Percentiles rank a stretch among this genome's conserved stretches.
Conservation (phyloP, 2,329 filamentous ascomycete genomes). For the Diplodia seriata region DNA sequence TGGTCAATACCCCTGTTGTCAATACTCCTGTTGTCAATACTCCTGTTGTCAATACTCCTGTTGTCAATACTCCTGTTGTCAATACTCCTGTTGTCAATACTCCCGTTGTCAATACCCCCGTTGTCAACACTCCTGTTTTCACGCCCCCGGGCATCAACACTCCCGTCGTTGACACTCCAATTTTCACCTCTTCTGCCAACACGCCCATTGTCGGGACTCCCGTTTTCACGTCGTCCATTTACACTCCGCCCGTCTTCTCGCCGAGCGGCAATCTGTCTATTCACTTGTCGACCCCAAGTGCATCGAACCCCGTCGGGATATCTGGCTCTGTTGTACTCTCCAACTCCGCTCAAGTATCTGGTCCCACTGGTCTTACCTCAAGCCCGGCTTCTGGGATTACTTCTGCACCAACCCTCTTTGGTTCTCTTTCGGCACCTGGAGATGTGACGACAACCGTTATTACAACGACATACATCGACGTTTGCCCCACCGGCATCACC, state of each 20-base stretch:
- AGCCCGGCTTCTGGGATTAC: not conserved
- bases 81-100: slow-evolving; percentile 1
- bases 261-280: not conserved
- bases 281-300: not conserved
- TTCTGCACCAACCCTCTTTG: slow-evolving; percentile 1
- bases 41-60: not conserved
- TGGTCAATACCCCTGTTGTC: not conserved
- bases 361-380: not conserved
- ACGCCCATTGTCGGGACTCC: not conserved
- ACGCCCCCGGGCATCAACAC: not conserved
- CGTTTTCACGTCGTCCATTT: not conserved
- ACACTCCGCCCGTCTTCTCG: not conserved
- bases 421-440: not conserved
- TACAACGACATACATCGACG: slow-evolving; percentile 43
- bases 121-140: not conserved
- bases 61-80: not conserved
- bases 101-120: not conserved
- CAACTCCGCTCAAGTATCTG: slow-evolving; percentile 2
- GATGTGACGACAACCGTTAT: slow-evolving; percentile 35
- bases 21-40: not conserved
- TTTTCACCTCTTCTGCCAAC: not conserved
- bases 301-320: not conserved
- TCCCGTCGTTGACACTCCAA: not conserved
- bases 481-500: slow-evolving; percentile 46
- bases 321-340: not conserved